Conservation (phyloP, 768 basidiomycete genomes). For the Artomyces pyxidatus region DNA sequence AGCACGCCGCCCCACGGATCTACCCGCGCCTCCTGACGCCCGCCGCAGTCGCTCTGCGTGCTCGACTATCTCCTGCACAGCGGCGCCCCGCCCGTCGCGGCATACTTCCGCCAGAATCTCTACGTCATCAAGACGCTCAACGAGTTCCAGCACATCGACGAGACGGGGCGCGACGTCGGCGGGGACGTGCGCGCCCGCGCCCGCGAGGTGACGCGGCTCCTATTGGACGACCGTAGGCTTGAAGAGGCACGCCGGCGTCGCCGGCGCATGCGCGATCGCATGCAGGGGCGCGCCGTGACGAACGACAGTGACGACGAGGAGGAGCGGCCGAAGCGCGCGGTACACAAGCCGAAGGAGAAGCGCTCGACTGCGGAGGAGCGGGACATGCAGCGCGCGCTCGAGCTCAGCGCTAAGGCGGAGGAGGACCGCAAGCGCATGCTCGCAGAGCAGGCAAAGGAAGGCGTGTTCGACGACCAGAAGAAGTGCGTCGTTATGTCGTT, state of each 20-base stretch:
- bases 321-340: constrained; percentile 14
- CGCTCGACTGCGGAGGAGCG: constrained; percentile 52
- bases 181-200: constrained; percentile 94
- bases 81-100: constrained; percentile 92
- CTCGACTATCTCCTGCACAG: constrained; percentile 91
- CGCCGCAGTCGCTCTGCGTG: constrained; percentile 68
- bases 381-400: constrained; percentile 72
- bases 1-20: constrained; percentile 10
- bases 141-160: constrained; percentile 94
- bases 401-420: constrained; percentile 87
- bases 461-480: constrained; percentile 77
- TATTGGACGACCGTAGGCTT: constrained; percentile 73
- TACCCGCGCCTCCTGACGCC: background rate
- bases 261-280: constrained; percentile 85
- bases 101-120: constrained; percentile 92
- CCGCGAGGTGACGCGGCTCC: constrained; percentile 90
- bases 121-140: constrained; percentile 97
- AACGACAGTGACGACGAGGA: constrained; percentile 25
- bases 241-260: constrained; percentile 70
- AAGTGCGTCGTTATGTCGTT: constrained; percentile 40
- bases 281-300: constrained; percentile 50
- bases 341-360: constrained; percentile 40
- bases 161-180: constrained; percentile 87
- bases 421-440: constrained; percentile 50
- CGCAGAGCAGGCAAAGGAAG: constrained; percentile 63